phyloP scores from a whole-genome alignment of 805 yeast genomes.

The Myxozyma udenii region DNA sequence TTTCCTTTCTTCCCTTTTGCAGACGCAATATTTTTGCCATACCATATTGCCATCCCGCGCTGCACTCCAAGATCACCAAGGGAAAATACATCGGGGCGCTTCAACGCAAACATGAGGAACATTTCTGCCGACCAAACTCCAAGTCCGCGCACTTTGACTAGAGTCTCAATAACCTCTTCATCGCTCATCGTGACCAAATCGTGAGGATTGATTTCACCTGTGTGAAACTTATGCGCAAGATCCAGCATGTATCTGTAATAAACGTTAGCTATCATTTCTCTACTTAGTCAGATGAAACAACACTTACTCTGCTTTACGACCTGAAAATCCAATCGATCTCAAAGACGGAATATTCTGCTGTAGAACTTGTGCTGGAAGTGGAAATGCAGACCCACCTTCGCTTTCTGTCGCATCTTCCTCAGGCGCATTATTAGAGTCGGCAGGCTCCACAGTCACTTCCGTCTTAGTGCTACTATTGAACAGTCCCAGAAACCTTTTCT shows the following conservation, averaged over 20 bases:
- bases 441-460: background rate
- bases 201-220: conserved; percentile 38
- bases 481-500: conserved; percentile 44
- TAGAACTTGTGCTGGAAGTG: conserved; percentile 52
- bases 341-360: conserved; percentile 47
- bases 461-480: conserved; percentile 34
- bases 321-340: conserved; percentile 65
- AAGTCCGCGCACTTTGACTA: conserved; percentile 62
- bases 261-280: background rate
- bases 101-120: conserved; percentile 72
- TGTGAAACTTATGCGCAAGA: conserved; percentile 21
- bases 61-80: conserved; percentile 81
- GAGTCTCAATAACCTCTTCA: conserved; percentile 48
- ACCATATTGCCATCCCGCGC: conserved; percentile 68
- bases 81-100: conserved; percentile 67
- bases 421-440: background rate
- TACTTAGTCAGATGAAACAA: conserved; percentile 23
- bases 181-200: conserved; percentile 43
- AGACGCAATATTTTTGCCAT: conserved; percentile 49
- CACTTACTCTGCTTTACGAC: conserved; percentile 53
- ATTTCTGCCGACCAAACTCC: conserved; percentile 87
- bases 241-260: conserved; percentile 33
- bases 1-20: conserved; percentile 43
- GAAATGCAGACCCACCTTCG: conserved; percentile 36
- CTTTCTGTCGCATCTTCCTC: conserved; percentile 3